Percentiles rank a stretch among this genome's conserved stretches.
Conservation (phyloP, 768 basidiomycete genomes). For the Suillus cothurnatus region DNA sequence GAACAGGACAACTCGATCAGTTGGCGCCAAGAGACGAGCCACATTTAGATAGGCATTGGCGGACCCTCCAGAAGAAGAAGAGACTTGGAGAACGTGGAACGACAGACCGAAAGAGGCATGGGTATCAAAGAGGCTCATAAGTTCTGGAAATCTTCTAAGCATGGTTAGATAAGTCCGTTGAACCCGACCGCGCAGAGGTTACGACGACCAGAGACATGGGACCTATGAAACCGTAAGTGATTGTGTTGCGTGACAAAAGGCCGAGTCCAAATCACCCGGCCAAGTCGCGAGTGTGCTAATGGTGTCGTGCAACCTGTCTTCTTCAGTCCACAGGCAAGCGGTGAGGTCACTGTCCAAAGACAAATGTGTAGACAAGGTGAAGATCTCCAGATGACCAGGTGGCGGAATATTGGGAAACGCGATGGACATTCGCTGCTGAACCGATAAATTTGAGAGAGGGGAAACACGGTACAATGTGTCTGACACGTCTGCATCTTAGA, state of each 20-base stretch:
- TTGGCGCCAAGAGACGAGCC: conserved; percentile 59
- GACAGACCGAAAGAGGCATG: conserved; percentile 30
- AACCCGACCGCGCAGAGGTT: conserved; percentile 35
- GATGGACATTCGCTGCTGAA: conserved; percentile 38
- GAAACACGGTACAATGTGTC: conserved; percentile 14
- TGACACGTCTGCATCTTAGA: not conserved
- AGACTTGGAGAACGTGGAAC: conserved; percentile 50
- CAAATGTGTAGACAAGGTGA: conserved; percentile 30
- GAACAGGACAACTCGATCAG: conserved; percentile 50
- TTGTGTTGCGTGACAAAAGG: not conserved
- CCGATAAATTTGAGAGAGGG: conserved; percentile 31
- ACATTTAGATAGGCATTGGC: conserved; percentile 63
- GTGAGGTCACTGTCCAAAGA: conserved; percentile 29
- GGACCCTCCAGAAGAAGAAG: conserved; percentile 36
- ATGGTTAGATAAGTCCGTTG: conserved; percentile 21
- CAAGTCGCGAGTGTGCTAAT: conserved; percentile 42
- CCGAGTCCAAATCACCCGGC: conserved; percentile 39
- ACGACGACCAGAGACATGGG: conserved; percentile 53
- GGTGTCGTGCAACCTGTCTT: conserved; percentile 36
- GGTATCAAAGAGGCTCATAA: conserved; percentile 14
- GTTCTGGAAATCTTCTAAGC: conserved; percentile 19
- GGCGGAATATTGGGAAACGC: conserved; percentile 33
- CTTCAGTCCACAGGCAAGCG: conserved; percentile 54
- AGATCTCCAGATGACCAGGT: conserved; percentile 37
- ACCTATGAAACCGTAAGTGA: conserved; percentile 30